Conservation (phyloP, 2,329 filamentous ascomycete species). For the Shiraia sp. region DNA sequence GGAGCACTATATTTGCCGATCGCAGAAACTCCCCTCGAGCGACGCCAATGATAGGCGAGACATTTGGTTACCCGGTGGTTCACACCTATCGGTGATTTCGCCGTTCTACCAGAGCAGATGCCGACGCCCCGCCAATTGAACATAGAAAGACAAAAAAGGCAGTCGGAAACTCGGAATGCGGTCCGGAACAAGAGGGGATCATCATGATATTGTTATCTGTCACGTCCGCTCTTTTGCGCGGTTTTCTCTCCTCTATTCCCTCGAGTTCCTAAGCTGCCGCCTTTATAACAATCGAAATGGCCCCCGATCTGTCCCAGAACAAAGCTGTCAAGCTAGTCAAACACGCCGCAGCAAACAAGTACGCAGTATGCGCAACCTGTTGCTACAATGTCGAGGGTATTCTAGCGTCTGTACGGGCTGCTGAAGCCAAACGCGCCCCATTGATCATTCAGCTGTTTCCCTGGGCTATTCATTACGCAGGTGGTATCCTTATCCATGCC, state of each 20-base stretch:
- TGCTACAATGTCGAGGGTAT: constrained; percentile 73
- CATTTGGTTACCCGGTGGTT: constrained; percentile 15
- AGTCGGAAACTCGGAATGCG: constrained; percentile 21
- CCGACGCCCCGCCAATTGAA: constrained; percentile 15
- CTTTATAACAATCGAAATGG: constrained; percentile 53
- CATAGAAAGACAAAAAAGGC: too few species aligned
- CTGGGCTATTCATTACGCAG: constrained; percentile 71
- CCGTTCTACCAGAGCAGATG: constrained; percentile 12
- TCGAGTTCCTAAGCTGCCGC: neutral
- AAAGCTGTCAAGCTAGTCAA: constrained; percentile 55
- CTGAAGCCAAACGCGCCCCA: constrained; percentile 68
- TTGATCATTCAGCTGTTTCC: constrained; percentile 75
- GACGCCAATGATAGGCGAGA: neutral
- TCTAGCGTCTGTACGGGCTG: constrained; percentile 68
- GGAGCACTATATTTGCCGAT: neutral
- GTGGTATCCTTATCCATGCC: constrained; percentile 50
- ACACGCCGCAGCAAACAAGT: constrained; percentile 59
- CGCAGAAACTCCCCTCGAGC: neutral
- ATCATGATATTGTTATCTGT: neutral
- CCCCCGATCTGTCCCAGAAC: constrained; percentile 53
- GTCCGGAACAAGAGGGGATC: constrained; percentile 13
- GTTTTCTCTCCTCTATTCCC: constrained; percentile 1
- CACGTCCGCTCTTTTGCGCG: neutral
- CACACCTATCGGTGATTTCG: constrained; percentile 21
- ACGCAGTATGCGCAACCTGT: constrained; percentile 65